Conservation (phyloP, 78 protist genomes). For the Bigelowiella natans region DNA sequence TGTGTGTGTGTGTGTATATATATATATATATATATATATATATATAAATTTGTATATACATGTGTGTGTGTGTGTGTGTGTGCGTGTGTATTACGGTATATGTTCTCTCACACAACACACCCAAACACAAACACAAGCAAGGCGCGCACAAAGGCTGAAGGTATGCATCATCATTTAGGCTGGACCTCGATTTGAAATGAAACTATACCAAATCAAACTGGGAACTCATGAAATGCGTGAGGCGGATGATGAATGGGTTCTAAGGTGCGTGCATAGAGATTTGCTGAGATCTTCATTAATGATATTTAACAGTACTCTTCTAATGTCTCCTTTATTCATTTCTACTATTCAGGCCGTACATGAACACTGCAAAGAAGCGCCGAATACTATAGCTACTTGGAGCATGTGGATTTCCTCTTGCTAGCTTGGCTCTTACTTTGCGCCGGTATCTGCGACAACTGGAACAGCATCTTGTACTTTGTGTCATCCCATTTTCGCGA, state of each 20-base stretch:
- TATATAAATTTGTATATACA: neutral
- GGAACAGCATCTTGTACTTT: too few species aligned
- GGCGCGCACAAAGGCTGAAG: neutral
- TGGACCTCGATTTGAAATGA: constrained; percentile 96
- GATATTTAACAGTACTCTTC: neutral
- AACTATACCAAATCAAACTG: constrained; percentile 68
- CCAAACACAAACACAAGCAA: neutral
- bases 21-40: neutral
- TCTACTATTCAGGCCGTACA: neutral
- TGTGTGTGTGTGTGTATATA: neutral
- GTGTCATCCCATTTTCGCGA: too few species aligned
- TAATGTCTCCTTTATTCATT: neutral
- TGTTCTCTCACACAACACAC: too few species aligned
- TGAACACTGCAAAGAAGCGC: constrained; percentile 1
- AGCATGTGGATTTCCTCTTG: too few species aligned
- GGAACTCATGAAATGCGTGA: constrained; percentile 79
- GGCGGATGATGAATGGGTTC: constrained; percentile 93
- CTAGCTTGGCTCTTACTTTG: too few species aligned
- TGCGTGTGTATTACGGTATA: neutral
- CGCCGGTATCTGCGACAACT: too few species aligned
- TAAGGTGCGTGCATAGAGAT: constrained; percentile 52
- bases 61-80: neutral
- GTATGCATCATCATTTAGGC: constrained; percentile 55
- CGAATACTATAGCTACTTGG: neutral
- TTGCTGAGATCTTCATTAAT: neutral